Evolutionary conservation across 2,329 filamentous ascomycete genomes (phyloP).

Genomic region (Aspergillus brasiliensis): DNA sequence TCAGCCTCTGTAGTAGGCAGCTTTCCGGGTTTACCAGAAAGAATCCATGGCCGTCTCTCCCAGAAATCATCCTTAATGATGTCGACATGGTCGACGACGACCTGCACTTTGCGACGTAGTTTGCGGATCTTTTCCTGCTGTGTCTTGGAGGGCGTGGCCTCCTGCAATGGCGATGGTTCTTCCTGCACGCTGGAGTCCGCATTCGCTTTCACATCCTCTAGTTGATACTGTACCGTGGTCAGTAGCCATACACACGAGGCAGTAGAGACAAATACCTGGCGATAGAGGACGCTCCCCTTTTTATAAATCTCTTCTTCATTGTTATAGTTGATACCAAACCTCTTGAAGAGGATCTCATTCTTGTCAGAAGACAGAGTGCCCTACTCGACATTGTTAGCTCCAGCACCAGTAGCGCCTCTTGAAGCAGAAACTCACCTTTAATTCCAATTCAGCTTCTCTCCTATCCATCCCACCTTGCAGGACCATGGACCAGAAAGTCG

Average conservation of each 20-base stretch:
- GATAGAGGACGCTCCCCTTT: slow-evolving; percentile 88
- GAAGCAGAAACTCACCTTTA: slow-evolving; percentile 60
- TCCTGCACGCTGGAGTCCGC: slow-evolving; percentile 31
- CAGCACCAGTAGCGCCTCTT: slow-evolving; percentile 21
- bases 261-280: slow-evolving; percentile 60
- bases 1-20: slow-evolving; percentile 59
- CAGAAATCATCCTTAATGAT: slow-evolving; percentile 97
- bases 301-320: slow-evolving; percentile 90
- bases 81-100: slow-evolving; percentile 84
- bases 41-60: slow-evolving; percentile 80
- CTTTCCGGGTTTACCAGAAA: slow-evolving; percentile 73
- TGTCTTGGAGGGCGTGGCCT: slow-evolving; percentile 68
- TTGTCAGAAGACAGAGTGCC: slow-evolving; percentile 86
- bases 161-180: slow-evolving; percentile 27
- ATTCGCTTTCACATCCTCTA: slow-evolving; percentile 60
- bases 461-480: slow-evolving; percentile 73
- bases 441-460: slow-evolving; percentile 75
- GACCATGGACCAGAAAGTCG: slow-evolving; percentile 89
- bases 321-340: slow-evolving; percentile 95
- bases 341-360: slow-evolving; percentile 90
- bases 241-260: neutral
- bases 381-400: slow-evolving; percentile 43
- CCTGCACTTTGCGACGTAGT: slow-evolving; percentile 73
- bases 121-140: slow-evolving; percentile 83
- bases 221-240: slow-evolving; percentile 60